These are phyloP conservation scores for Russula compacta DNA, from an alignment of 768 basidiomycete species.

Conservation along the genomic window DNA sequence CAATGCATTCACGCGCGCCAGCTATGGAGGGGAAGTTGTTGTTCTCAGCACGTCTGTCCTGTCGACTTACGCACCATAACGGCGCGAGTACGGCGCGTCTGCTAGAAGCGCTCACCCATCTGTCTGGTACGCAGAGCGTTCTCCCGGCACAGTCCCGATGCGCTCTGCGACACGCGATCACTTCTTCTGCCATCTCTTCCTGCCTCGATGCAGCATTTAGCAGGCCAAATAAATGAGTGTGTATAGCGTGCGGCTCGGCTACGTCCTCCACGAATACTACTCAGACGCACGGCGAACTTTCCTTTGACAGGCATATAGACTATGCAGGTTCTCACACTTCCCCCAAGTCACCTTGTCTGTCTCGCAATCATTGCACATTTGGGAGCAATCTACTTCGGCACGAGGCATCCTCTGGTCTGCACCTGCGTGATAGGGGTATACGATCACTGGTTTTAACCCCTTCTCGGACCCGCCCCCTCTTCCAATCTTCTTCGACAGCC, in stretches of 20 bases:
- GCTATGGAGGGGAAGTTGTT: not conserved
- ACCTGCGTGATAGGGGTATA: not conserved
- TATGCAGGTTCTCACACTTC: not conserved
- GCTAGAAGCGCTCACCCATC: not conserved
- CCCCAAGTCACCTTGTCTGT: not conserved
- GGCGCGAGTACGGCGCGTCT: constrained; percentile 5
- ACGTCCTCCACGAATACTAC: not conserved
- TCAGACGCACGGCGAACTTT: not conserved
- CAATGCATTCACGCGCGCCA: not conserved
- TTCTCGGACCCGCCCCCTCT: too few relatives aligned
- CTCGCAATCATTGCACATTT: not conserved
- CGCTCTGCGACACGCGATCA: not conserved
- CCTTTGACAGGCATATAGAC: not conserved
- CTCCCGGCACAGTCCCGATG: not conserved
- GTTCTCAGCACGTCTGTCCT: not conserved
- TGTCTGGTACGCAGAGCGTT: not conserved
- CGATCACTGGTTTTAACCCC: too few relatives aligned
- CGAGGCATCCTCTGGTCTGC: not conserved
- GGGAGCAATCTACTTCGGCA: not conserved
- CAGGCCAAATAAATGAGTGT: not conserved
- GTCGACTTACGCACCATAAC: not conserved
- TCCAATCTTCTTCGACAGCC: too few relatives aligned
- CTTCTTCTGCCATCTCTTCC: not conserved
- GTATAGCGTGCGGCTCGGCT: not conserved
- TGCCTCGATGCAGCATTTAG: not conserved